Base-by-base conservation (phyloP, 345 rosid genomes). In the Syzygium grande region DNA sequence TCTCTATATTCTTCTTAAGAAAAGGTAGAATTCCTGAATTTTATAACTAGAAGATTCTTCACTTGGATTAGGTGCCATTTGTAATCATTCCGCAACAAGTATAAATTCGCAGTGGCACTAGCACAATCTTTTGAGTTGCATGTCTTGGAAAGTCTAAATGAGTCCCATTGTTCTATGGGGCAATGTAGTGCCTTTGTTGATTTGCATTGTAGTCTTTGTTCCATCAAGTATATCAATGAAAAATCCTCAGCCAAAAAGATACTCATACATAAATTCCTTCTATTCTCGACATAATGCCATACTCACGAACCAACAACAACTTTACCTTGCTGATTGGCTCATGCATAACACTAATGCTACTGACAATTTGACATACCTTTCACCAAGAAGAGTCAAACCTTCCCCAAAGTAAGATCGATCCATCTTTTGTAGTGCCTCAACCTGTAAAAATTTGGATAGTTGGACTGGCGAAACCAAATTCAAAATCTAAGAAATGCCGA, bases 361-460 rank as follows among this genome's bases (percentile, higher is more conserved):
- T 23, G 11, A 88, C 78, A 55, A 63, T 52, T 65, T 61, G 17
- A 77, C 91, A 14, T 63, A 98, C 99, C 95, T 98, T 88, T 94
- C 92, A 27, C 95, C 96, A 84, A 95, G 91, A 87, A 96, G 97
- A 86, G 99, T 95, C 91, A 98, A 92, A 30, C 99, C 99, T 91
- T 96, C 99, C 85, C 99, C 99, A 91, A 98, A 96, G 87, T 90
- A 89, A 65, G 92, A 90, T 59, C 7, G 16, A 21, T 63, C 93
- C 99, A 98, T 96, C 87, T 88, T 89, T 21, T 94, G 91, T 51
- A 95, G 83, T 88, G 84, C 79, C 91, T 93, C 93, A 88, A 95
- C 97, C 98, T 98, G 92, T 15, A 68, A 41, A 58, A 90, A 1
- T 73, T 73, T 27, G 61, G 63, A 54, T 51, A 34, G 25, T 29